phyloP scores from a whole-genome alignment of 78 protist genomes.

The Diacronema lutheri region DNA sequence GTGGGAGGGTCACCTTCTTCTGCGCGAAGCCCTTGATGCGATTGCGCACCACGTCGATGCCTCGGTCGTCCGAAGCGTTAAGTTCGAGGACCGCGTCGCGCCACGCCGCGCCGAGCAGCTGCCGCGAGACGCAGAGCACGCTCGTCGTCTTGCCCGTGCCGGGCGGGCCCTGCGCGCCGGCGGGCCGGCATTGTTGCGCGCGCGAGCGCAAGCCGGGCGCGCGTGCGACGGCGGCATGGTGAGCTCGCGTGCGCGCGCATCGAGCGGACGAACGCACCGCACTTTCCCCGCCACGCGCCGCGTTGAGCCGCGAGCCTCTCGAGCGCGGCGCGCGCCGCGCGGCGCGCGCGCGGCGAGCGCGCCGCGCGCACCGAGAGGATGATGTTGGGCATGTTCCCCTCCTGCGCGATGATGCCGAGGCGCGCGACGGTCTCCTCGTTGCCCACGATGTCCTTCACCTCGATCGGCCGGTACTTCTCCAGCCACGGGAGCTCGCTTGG shows the following conservation, averaged over 20 bases:
- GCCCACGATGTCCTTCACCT: constrained; percentile 90
- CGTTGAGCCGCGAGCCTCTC: too few relatives aligned
- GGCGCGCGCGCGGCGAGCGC: too few relatives aligned
- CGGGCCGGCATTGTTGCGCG: background rate
- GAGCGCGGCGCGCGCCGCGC: too few relatives aligned
- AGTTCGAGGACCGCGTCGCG: constrained; percentile 72
- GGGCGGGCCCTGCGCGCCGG: constrained; percentile 74
- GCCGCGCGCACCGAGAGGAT: constrained; percentile 59
- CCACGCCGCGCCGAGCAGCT: constrained; percentile 70
- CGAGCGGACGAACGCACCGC: too few relatives aligned
- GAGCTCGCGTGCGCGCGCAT: too few relatives aligned
- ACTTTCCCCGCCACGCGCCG: too few relatives aligned
- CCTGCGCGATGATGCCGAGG: constrained; percentile 74
- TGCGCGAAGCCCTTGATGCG: constrained; percentile 97
- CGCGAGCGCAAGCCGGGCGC: too few relatives aligned
- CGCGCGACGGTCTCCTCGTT: constrained; percentile 88
- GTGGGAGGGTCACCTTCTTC: constrained; percentile 87
- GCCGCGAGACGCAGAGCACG: constrained; percentile 82
- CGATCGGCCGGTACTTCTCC: constrained; percentile 96
- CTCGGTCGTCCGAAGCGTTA: constrained; percentile 95
- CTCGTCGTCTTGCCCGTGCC: constrained; percentile 96
- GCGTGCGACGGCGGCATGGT: too few relatives aligned
- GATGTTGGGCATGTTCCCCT: constrained; percentile 92
- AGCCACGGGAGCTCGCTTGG: constrained; percentile 82
- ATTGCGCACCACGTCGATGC: constrained; percentile 96